A percentile compares a stretch with the other conserved stretches of the same genome.
Evolutionary conservation across 192 early-diverging fungal species (phyloP).

Genomic region (Entomortierella chlamydospora): DNA sequence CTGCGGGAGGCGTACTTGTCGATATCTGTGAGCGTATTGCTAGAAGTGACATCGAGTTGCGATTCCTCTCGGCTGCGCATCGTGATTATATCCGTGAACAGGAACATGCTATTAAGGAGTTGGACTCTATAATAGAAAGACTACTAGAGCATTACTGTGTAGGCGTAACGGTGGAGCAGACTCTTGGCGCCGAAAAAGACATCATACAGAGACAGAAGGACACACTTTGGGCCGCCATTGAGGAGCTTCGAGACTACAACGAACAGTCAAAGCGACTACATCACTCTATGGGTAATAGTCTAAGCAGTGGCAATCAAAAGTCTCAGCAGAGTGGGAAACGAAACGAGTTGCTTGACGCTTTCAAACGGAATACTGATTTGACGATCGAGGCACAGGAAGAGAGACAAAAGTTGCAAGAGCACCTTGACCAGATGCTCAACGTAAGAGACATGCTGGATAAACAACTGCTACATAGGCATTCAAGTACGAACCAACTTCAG

Average conservation of each 20-base stretch:
- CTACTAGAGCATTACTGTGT: constrained; percentile 37
- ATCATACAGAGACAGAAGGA: constrained; percentile 17
- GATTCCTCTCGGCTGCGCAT: constrained; percentile 14
- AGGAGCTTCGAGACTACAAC: constrained; percentile 15
- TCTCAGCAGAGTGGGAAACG: not conserved
- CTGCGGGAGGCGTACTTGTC: constrained; percentile 24
- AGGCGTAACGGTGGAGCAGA: constrained; percentile 13
- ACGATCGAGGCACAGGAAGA: not conserved
- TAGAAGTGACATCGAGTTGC: constrained; percentile 34
- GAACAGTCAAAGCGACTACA: constrained; percentile 18
- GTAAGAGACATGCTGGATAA: not conserved
- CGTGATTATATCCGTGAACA: constrained; percentile 22
- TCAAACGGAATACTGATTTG: constrained; percentile 2
- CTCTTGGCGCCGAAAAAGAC: constrained; percentile 6
- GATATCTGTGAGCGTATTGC: constrained; percentile 48
- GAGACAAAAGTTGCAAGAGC: not conserved
- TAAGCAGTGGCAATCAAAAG: not conserved
- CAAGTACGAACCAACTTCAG: constrained; percentile 24
- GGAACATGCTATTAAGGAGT: constrained; percentile 7
- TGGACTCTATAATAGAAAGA: constrained; percentile 6
- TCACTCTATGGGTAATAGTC: not conserved
- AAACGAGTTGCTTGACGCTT: not conserved
- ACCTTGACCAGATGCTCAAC: constrained; percentile 5
- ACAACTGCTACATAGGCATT: constrained; percentile 18
- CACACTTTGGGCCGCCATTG: constrained; percentile 19